Percentiles rank a stretch among this genome's conserved stretches.
Evolutionary conservation across 2,329 filamentous ascomycete genomes (phyloP).

Genomic region (Ciborinia camelliae): DNA sequence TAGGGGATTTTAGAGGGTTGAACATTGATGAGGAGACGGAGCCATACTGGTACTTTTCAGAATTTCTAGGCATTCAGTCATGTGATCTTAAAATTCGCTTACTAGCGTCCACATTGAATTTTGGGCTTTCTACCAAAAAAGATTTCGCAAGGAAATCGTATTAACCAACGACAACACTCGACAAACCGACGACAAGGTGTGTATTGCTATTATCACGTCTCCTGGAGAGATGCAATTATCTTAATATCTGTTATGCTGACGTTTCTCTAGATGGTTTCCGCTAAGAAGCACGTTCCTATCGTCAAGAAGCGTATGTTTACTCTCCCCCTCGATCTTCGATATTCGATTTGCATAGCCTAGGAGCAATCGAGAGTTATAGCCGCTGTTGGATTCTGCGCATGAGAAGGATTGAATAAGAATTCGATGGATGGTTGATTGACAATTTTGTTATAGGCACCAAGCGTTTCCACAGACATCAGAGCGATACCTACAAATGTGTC

Average conservation of each 20-base stretch:
- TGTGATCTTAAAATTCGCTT: no score
- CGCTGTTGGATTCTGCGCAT: neutral
- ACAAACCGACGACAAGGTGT: slow-evolving; percentile 37
- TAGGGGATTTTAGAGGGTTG: no score
- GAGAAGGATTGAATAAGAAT: neutral
- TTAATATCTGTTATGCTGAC: slow-evolving; percentile 10
- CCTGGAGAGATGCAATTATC: neutral
- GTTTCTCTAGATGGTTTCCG: slow-evolving; percentile 80
- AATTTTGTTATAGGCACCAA: slow-evolving; percentile 66
- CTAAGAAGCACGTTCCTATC: slow-evolving; percentile 99
- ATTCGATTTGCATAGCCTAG: slow-evolving; percentile 1
- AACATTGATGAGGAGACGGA: no score
- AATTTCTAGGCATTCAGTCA: no score
- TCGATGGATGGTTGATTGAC: slow-evolving; percentile 6
- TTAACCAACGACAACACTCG: slow-evolving; percentile 32
- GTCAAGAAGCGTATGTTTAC: slow-evolving; percentile 97
- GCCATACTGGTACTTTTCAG: no score
- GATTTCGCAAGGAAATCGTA: slow-evolving; percentile 23
- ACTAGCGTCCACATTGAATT: slow-evolving; percentile 22
- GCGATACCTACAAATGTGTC: slow-evolving; percentile 93
- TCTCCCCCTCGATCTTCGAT: slow-evolving; percentile 13
- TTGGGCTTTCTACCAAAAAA: slow-evolving; percentile 24
- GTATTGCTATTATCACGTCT: slow-evolving; percentile 13
- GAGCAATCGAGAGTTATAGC: neutral
- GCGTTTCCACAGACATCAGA: slow-evolving; percentile 96